Conservation (phyloP, 805 yeast species). For the Wickerhamomyces sydowiorum region DNA sequence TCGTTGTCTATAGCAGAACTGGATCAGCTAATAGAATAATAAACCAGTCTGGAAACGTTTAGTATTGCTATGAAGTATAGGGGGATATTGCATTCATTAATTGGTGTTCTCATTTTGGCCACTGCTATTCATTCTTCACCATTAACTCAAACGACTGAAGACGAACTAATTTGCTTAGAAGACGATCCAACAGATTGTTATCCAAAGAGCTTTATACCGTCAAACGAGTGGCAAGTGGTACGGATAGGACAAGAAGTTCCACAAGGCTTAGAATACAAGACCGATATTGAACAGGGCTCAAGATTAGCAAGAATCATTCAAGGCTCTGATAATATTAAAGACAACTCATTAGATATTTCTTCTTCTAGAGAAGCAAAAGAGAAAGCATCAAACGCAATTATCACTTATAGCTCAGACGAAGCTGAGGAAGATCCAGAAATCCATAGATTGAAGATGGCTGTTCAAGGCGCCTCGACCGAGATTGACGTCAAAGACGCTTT, state of each 20-base stretch:
- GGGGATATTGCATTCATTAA: not conserved
- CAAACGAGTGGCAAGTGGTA: constrained; percentile 63
- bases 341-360: constrained; percentile 7
- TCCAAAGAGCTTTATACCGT: constrained; percentile 57
- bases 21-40: too few species aligned
- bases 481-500: constrained; percentile 16
- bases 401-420: constrained; percentile 9
- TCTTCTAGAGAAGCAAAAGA: constrained; percentile 9
- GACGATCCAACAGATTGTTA: constrained; percentile 49
- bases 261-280: constrained; percentile 45
- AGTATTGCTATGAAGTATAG: not conserved
- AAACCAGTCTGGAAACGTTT: too few species aligned
- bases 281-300: constrained; percentile 28
- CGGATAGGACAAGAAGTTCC: constrained; percentile 74
- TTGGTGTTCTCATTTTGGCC: not conserved
- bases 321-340: constrained; percentile 7
- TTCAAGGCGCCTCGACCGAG: constrained; percentile 10
- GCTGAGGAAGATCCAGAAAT: constrained; percentile 17
- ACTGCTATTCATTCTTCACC: not conserved
- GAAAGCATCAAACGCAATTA: constrained; percentile 12
- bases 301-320: not conserved
- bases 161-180: constrained; percentile 33
- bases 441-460: constrained; percentile 17
- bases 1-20: too few species aligned
- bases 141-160: constrained; percentile 2